Evolutionary conservation across 345 rosid genomes (phyloP), one percentile per base, ranked within the genome.

Genomic region (Sisymbrium irio): DNA sequence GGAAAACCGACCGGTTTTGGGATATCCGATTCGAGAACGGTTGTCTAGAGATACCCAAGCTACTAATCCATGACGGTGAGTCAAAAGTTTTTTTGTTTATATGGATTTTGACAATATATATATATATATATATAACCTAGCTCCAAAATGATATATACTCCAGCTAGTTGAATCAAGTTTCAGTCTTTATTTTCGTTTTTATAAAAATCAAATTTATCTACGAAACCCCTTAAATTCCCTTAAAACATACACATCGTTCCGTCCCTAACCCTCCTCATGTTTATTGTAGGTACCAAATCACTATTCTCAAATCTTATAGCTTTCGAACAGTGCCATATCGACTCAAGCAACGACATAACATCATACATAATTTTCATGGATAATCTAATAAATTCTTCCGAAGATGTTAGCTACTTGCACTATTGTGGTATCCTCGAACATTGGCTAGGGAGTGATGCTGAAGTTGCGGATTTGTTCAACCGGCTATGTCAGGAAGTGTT

Each of bases 261-360:
- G 36, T 33, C 1, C 18, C 10, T 13, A 8, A 22, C 30, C 5
- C 27, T 22, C 5, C 27, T 22, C 41, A 1, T 61, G 10, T 12
- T 67, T 9, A 12, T 59, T 49, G 37, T 33, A 75, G 78, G 78
- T 46, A 93, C 98, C 13, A 85, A 83, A 63, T 88, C 98, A 0
- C 88, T 93, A 6, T 91, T 93, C 86, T 91, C 89, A 47, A 90
- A 90, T 42, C 90, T 87, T 10, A 89, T 93, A 6, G 91, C 98
- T 13, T 88, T 85, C 1, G 94, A 89, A 79, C 94, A 91, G 44
- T 86, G 96, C 28, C 98, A 89, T 72, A 66, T 91, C 11, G 91
- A 85, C 27, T 88, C 92, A 76, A 81, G 70, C 82, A 93, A 88
- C 56, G 86, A 88, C 42, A 85, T 91, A 33, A 91, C 97, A 35